phyloP scores from a whole-genome alignment of 164 flowering plant species.

The Amborella trichopoda region DNA sequence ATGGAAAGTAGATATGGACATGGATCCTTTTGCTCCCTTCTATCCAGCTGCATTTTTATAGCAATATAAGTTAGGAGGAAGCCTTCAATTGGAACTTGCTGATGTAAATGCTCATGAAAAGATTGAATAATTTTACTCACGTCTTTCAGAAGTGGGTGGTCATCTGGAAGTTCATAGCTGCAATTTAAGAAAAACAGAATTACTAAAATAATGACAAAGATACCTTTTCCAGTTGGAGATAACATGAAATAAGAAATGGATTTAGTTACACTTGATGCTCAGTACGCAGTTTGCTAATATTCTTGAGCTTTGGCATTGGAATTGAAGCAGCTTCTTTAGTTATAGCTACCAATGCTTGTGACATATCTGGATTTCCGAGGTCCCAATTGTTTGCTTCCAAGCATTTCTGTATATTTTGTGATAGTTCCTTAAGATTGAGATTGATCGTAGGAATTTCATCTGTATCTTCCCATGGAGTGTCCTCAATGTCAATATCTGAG shows the following conservation, averaged over 20 bases:
- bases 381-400: slow-evolving; percentile 51
- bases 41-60: slow-evolving; percentile 45
- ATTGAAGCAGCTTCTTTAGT: slow-evolving; percentile 47
- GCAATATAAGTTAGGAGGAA: neutral
- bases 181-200: slow-evolving; percentile 5
- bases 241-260: neutral
- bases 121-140: slow-evolving; percentile 36
- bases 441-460: slow-evolving; percentile 84
- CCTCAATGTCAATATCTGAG: slow-evolving; percentile 59
- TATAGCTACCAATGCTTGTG: slow-evolving; percentile 57
- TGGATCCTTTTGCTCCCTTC: slow-evolving; percentile 78
- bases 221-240: neutral
- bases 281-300: slow-evolving; percentile 46
- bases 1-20: slow-evolving; percentile 84
- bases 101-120: neutral
- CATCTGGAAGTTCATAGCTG: slow-evolving; percentile 97
- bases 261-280: slow-evolving; percentile 41
- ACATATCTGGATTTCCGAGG: slow-evolving; percentile 61
- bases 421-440: slow-evolving; percentile 58
- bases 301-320: slow-evolving; percentile 53
- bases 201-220: neutral
- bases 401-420: slow-evolving; percentile 49
- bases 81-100: neutral
- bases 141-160: slow-evolving; percentile 71
- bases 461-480: slow-evolving; percentile 41